A percentile compares a stretch with the other conserved stretches of the same genome.
These are phyloP conservation scores for Nicotiana tabacum DNA, from an alignment of 257 asterid species.

Conservation along the genomic window DNA sequence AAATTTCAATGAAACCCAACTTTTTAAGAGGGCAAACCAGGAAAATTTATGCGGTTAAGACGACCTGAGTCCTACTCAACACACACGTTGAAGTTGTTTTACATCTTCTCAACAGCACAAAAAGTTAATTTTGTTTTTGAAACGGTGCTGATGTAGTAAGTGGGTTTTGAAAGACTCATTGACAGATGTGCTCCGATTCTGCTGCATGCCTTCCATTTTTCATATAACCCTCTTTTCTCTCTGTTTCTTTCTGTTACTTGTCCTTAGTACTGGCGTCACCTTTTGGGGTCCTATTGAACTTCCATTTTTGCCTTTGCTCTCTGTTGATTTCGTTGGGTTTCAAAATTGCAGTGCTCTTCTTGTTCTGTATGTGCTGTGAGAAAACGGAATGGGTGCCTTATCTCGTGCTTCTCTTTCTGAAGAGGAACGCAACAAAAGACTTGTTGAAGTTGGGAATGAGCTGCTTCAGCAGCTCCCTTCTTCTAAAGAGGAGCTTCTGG, in stretches of 20 bases:
- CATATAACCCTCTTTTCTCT: not conserved
- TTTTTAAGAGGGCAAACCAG: not conserved
- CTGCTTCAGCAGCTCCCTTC: constrained; percentile 14
- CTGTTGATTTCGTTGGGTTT: not conserved
- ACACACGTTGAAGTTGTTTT: not conserved
- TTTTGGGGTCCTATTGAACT: not conserved
- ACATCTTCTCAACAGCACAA: not conserved
- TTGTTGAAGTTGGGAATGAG: constrained; percentile 13
- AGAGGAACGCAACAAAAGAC: constrained; percentile 1
- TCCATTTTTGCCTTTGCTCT: not conserved
- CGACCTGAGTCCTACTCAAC: not conserved
- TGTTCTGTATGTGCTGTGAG: not conserved
- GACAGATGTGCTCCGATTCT: constrained; percentile 6
- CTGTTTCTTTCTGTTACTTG: not conserved
- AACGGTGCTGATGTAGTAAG: not conserved
- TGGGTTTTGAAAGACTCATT: not conserved
- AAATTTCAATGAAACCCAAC: not conserved
- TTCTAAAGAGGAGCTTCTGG: constrained; percentile 17
- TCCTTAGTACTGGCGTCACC: not conserved
- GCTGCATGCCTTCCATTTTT: constrained; percentile 20
- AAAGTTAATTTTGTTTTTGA: not conserved
- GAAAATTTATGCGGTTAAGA: not conserved
- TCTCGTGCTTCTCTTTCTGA: not conserved
- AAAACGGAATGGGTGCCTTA: constrained; percentile 6
- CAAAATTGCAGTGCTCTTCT: not conserved